Evolutionary conservation across 1,284 basidiomycete genomes (phyloP), one percentile per base, ranked within the genome.

Genomic region (Ustilago bromivora): DNA sequence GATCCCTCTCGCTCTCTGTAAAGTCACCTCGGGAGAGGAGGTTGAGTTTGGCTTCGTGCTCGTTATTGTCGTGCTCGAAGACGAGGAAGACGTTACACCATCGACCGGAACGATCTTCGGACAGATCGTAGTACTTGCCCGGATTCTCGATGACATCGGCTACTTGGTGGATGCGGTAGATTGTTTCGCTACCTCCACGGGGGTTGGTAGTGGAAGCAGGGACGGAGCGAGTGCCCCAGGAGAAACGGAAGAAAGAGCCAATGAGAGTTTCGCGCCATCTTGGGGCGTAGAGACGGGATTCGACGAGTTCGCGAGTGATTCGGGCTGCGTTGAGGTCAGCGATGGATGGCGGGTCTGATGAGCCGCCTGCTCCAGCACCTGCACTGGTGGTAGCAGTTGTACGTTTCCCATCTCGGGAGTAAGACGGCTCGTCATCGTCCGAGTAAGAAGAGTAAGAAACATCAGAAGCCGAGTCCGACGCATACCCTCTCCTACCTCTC

Each of bases 141-240:
- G 88, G 82, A 56, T 90, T 89, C 62, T 88, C 86, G 40, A 88
- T 86, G 36, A 92, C 87, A 74, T 89, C 90, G 90, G 69, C 49
- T 46, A 97, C 89, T 85, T 93, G 91, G 84, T 94, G 94, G 61
- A 95, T 89, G 54, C 94, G 90, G 87, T 97, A 97, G 40, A 93
- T 89, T n/a, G 89, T 88, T 66, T 89, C 84, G 7, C 89, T 89
- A 7, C 88, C 86, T 31, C 49, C 49, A 51, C 49, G 49, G 3
- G 58, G 53, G 32, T 36, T 90, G 89, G 47, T 90, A 88, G 3
- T 88, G 78, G 28, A 51, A 19, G 49, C 23, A 0, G 91, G 91
- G 74, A 73, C 64, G 76, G 84, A 52, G 56, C 77, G 66, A 79
- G 77, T 82, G 57, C 84, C 82, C 65, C 85, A 85, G 32, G 61